Evolutionary conservation across 2,329 filamentous ascomycete genomes (phyloP).

Genomic region (Cercospora janseana): DNA sequence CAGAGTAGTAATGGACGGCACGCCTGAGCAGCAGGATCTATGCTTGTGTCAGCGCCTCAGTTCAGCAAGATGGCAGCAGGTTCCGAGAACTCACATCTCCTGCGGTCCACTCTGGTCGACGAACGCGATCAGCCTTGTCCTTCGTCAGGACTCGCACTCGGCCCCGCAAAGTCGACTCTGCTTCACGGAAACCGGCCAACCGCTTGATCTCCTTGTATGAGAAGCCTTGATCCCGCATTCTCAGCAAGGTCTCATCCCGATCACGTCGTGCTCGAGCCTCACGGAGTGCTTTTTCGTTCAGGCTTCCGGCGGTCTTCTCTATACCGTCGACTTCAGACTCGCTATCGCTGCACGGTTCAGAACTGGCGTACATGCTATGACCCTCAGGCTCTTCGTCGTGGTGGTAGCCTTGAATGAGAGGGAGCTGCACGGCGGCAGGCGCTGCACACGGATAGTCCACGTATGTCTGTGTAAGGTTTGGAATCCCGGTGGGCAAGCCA

Average conservation of each 20-base stretch:
- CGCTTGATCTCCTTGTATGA: slow-evolving; percentile 65
- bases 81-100: slow-evolving; percentile 58
- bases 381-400: slow-evolving; percentile 4
- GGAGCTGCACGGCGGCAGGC: slow-evolving; percentile 1
- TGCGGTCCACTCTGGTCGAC: slow-evolving; percentile 63
- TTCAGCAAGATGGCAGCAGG: not conserved
- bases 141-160: slow-evolving; percentile 66
- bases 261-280: slow-evolving; percentile 23
- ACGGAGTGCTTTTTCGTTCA: slow-evolving; percentile 21
- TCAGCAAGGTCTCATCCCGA: slow-evolving; percentile 47
- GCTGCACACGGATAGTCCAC: not conserved
- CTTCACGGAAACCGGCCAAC: slow-evolving; percentile 57
- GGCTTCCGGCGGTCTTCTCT: slow-evolving; percentile 10
- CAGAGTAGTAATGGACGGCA: slow-evolving; percentile 25
- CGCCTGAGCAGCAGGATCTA: slow-evolving; percentile 33
- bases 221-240: slow-evolving; percentile 55
- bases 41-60: slow-evolving; percentile 1
- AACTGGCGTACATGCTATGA: not conserved
- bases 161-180: slow-evolving; percentile 71
- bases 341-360: slow-evolving; percentile 9
- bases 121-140: slow-evolving; percentile 58
- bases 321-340: slow-evolving; percentile 9
- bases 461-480: not conserved
- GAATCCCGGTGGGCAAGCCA: not conserved
- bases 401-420: not conserved